Percentiles rank a stretch among this genome's conserved stretches.
These are phyloP conservation scores for Malbranchea zuffiana DNA, from an alignment of 2,329 filamentous ascomycete species.

Conservation along the genomic window DNA sequence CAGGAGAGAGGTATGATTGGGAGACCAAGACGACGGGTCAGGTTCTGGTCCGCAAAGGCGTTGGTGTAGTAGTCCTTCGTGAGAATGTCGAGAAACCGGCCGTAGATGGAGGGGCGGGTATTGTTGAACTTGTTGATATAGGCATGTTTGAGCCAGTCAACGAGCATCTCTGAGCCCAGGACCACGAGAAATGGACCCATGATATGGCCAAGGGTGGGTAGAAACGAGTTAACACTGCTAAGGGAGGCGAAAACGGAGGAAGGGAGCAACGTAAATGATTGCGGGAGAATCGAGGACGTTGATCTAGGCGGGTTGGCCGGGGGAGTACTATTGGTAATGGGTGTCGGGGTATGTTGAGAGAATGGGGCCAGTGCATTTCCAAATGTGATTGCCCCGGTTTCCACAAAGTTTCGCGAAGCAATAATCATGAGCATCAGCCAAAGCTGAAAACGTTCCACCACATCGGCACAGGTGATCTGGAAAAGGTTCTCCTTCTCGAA, in stretches of 20 bases:
- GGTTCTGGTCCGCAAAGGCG: conserved; percentile 79
- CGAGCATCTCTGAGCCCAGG: conserved; percentile 88
- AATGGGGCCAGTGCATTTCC: conserved; percentile 30
- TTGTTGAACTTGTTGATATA: conserved; percentile 99
- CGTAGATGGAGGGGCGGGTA: conserved; percentile 80
- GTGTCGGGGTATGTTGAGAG: conserved; percentile 20
- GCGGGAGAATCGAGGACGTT: conserved; percentile 64
- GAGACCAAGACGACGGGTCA: conserved; percentile 79
- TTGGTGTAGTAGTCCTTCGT: conserved; percentile 98
- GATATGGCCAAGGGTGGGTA: conserved; percentile 56
- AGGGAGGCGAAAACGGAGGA: conserved; percentile 46
- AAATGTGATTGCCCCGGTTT: conserved; percentile 71
- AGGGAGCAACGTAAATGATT: conserved; percentile 73
- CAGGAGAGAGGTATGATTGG: conserved; percentile 88
- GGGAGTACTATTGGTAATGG: conserved; percentile 38
- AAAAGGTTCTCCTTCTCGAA: conserved; percentile 98
- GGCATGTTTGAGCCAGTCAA: conserved; percentile 93
- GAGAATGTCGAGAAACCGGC: conserved; percentile 79
- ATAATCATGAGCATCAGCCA: conserved; percentile 98
- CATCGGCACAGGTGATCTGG: conserved; percentile 88
- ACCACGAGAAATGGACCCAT: conserved; percentile 89
- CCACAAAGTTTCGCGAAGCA: conserved; percentile 87
- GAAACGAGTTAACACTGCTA: conserved; percentile 33
- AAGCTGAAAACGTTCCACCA: conserved; percentile 92
- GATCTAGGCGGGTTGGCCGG: conserved; percentile 47